These are phyloP conservation scores for Mycena filopes DNA, from an alignment of 768 basidiomycete species.

Conservation along the genomic window DNA sequence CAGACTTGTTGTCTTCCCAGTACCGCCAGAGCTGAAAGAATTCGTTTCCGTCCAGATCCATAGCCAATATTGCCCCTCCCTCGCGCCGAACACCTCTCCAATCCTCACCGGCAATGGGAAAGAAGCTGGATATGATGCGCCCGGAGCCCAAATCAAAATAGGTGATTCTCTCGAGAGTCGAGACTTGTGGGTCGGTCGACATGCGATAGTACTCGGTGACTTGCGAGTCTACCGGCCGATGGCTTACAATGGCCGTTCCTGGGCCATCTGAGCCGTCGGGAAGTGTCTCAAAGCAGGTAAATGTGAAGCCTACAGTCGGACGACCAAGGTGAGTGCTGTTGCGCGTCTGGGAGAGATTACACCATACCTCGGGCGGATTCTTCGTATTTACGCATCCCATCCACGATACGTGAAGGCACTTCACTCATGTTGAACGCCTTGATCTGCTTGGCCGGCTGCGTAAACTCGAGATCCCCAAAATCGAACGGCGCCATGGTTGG, in stretches of 20 bases:
- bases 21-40: conserved; percentile 58
- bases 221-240: conserved; percentile 52
- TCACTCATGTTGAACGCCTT: conserved; percentile 49
- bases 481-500: conserved; percentile 37
- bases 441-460: conserved; percentile 50
- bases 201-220: conserved; percentile 51
- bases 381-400: conserved; percentile 51
- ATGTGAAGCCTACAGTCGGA: conserved; percentile 15
- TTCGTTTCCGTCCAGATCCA: conserved; percentile 54
- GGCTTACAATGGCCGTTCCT: conserved; percentile 41
- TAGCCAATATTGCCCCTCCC: conserved; percentile 49
- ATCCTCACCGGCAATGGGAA: conserved; percentile 48
- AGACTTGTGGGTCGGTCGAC: conserved; percentile 37
- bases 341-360: too few species aligned
- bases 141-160: conserved; percentile 53
- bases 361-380: conserved; percentile 48
- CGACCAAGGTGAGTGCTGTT: too few species aligned
- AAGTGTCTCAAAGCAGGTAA: conserved; percentile 23
- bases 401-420: conserved; percentile 45
- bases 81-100: conserved; percentile 50
- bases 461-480: conserved; percentile 45
- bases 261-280: neutral
- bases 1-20: conserved; percentile 49
- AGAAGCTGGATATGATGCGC: conserved; percentile 45
- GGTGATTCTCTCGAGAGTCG: conserved; percentile 47